These are phyloP conservation scores for Tuber brumale DNA, from an alignment of 495 filamentous ascomycete species.

Conservation along the genomic window DNA sequence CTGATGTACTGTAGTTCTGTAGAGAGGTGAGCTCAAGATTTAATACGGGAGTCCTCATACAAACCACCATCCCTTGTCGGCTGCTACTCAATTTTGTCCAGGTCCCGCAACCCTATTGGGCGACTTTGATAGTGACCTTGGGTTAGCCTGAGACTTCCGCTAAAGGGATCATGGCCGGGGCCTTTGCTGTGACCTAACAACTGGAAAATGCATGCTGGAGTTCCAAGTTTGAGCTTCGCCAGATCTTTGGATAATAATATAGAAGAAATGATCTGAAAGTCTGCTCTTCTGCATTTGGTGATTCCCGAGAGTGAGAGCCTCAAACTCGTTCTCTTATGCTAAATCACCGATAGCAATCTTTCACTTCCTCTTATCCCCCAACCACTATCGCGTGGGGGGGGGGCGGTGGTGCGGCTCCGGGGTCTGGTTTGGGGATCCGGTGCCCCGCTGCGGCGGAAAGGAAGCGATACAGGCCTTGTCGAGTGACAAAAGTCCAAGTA, in stretches of 20 bases:
- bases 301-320: background rate
- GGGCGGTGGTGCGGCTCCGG: background rate
- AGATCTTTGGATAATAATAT: background rate
- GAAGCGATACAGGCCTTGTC: too few species aligned
- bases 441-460: background rate
- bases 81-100: background rate
- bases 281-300: background rate
- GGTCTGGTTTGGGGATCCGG: background rate
- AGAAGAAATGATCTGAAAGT: background rate
- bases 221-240: background rate
- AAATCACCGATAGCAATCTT: background rate
- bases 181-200: too few species aligned
- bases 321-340: background rate
- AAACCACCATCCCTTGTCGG: background rate
- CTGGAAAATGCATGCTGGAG: background rate
- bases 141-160: background rate
- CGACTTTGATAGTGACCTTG: background rate
- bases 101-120: background rate
- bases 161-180: background rate
- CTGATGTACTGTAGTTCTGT: background rate
- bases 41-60: background rate
- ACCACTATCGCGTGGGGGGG: background rate
- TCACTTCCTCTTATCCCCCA: too few species aligned
- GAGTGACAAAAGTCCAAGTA: background rate
- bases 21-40: background rate